Base-by-base conservation (phyloP, 2,329 filamentous ascomycete genomes). In the Graphilbum sp. region DNA sequence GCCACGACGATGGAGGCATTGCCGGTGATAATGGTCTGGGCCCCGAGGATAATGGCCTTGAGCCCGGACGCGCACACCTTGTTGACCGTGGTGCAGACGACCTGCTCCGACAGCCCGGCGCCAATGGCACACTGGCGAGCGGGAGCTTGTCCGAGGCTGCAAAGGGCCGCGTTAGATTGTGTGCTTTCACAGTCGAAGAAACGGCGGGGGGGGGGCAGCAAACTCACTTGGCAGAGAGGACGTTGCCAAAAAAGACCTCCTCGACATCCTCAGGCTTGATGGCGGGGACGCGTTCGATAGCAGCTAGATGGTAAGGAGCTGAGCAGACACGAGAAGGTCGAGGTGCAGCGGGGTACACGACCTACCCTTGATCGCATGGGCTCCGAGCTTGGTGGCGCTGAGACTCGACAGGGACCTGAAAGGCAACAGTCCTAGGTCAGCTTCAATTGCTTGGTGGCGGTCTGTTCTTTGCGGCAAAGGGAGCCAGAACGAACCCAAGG, bases 211-310 rank as follows among this genome's bases (percentile, higher is more conserved):
- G 17, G 2, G 40, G 37, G 45, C 29, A 30, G 17, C 2, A 30
- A 16, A 54, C 69, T 51, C 71, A 94, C 87, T 88, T 87, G 58
- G 88, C 90, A 43, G 87, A 93, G 52, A 98, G 73, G 49, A 98
- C 90, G 67, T 98, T 98, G 60, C 90, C 90, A 56, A 95, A 92
- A 69, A 90, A 92, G 55, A 98, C 85, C 60, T 98, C 90, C 57
- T 98, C 77, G 41, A 98, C 83, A 57, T 93, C 75, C 52, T 86
- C 75, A 39, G 85, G 71, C 64, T 92, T 87, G 64, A 98, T 75
- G 53, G 79, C 72, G 40, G 90, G 78, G 34, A 81, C 83, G 53
- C 85, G 80, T 63, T 86, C 80, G 48, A 98, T 73, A 44, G 88
- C 88, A 52, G 69, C 74, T 79, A 41, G 20, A 13, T 25, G 23